Evolutionary conservation across 2,329 filamentous ascomycete genomes (phyloP).

Genomic region (Xylariales sp.): DNA sequence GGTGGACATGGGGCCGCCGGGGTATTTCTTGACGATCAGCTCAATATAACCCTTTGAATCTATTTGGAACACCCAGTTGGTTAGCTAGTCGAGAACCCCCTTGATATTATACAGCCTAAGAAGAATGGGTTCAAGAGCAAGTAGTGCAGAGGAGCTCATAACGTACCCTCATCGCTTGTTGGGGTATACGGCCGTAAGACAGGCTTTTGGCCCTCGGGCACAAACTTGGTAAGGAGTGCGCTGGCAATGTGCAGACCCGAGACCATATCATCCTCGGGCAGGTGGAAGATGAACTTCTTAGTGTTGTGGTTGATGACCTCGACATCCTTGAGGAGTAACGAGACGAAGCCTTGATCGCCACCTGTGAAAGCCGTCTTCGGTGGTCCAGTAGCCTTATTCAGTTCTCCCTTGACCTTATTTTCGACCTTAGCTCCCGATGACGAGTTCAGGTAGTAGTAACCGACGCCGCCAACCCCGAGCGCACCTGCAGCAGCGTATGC

Average conservation of each 20-base stretch:
- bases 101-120: neutral
- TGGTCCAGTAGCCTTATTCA: constrained; percentile 49
- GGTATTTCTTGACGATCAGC: constrained; percentile 92
- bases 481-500: constrained; percentile 72
- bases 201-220: constrained; percentile 85
- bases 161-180: constrained; percentile 81
- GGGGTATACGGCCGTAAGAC: constrained; percentile 94
- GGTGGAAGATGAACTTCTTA: constrained; percentile 88
- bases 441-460: constrained; percentile 66
- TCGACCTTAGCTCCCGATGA: constrained; percentile 67
- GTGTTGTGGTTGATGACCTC: constrained; percentile 93
- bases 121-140: neutral
- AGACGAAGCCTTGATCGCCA: constrained; percentile 89
- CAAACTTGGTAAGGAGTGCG: constrained; percentile 92
- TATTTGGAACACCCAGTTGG: constrained; percentile 48
- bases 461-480: constrained; percentile 67
- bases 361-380: constrained; percentile 74
- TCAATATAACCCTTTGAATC: constrained; percentile 84
- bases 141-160: neutral
- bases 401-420: constrained; percentile 61
- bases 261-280: constrained; percentile 85
- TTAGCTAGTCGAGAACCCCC: constrained; percentile 16
- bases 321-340: constrained; percentile 80
- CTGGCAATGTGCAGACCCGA: constrained; percentile 86
- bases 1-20: constrained; percentile 88